Evolutionary conservation across 345 rosid species (phyloP).

Genomic region (Firmiana major): DNA sequence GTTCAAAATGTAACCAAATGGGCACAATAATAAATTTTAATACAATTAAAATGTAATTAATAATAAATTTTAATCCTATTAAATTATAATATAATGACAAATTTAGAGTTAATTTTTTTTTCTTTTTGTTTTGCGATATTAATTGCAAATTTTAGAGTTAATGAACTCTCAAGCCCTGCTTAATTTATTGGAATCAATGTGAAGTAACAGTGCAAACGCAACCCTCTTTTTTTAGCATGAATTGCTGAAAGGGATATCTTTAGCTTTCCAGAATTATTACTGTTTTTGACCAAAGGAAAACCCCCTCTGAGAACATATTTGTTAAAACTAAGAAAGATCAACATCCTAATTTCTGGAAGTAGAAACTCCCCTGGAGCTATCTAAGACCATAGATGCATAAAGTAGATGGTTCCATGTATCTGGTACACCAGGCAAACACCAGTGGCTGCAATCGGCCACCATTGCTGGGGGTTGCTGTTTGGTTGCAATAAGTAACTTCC

Average conservation of each 20-base stretch:
- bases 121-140: too few relatives aligned
- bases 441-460: slow-evolving; percentile 52
- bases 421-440: slow-evolving; percentile 65
- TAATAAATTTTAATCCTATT: too few relatives aligned
- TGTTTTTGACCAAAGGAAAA: background rate
- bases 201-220: background rate
- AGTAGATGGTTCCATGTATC: slow-evolving; percentile 54
- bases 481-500: background rate
- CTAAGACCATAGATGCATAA: slow-evolving; percentile 34
- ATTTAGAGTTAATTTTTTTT: too few relatives aligned
- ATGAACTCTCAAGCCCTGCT: too few relatives aligned
- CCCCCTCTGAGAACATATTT: background rate
- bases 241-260: background rate
- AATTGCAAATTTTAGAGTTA: too few relatives aligned
- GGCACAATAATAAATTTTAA: too few relatives aligned
- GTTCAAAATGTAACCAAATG: too few relatives aligned
- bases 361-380: slow-evolving; percentile 11
- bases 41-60: too few relatives aligned
- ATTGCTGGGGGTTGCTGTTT: slow-evolving; percentile 14
- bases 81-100: too few relatives aligned
- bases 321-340: background rate
- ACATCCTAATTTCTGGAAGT: background rate
- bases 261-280: background rate
- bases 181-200: background rate
- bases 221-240: background rate